Evolutionary conservation across 495 filamentous ascomycete genomes (phyloP), one percentile per base, ranked within the genome.

Genomic region (Aspergillus sclerotioniger): DNA sequence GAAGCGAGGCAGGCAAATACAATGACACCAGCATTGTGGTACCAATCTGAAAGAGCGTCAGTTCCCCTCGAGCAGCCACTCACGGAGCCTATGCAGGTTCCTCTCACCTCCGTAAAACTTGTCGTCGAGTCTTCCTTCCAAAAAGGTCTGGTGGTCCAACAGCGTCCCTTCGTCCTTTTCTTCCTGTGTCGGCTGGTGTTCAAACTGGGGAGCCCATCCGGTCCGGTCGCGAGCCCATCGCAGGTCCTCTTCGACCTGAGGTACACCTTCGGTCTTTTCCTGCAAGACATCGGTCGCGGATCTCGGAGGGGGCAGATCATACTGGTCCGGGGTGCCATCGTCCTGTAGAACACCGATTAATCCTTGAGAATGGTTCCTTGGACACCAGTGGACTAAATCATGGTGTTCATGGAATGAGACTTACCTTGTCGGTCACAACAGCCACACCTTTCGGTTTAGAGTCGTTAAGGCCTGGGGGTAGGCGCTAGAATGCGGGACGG

Each of bases 11-110:
- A 96, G 21, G 94, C 91, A 65, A 99, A 97, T 44, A 90, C 79
- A 61, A 99, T 97, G 54, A 98, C 78, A 25, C 76, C 94, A 15
- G 92, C 86, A 71, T 99, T 98, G 70, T 98, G 91, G 71, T 97
- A 98, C 94, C 94, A 99, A 65, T 97, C 93, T 90, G 58, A 3
- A 33, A 19, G 21, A 48, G 12, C 10, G 54, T 63, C 29, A 60
- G 59, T 43, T 8, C 17, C n/a, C 5, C 16, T 12, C 8, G n/a
- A 28, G 17, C 25, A 25, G 25, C 25, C 25, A 25, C 57, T n/a
- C 58, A 3, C 19, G n/a, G n/a, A 19, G 25, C 6, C 17, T 29
- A 53, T 33, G 17, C 37, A 4, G 13, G 21, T 15, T 1, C 28
- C 41, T 32, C 63, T 72, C 31, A 90, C 90, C 90, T 65, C 94